Conservation (phyloP, 2,329 filamentous ascomycete species). For the Aspergillus eucalypticola region DNA sequence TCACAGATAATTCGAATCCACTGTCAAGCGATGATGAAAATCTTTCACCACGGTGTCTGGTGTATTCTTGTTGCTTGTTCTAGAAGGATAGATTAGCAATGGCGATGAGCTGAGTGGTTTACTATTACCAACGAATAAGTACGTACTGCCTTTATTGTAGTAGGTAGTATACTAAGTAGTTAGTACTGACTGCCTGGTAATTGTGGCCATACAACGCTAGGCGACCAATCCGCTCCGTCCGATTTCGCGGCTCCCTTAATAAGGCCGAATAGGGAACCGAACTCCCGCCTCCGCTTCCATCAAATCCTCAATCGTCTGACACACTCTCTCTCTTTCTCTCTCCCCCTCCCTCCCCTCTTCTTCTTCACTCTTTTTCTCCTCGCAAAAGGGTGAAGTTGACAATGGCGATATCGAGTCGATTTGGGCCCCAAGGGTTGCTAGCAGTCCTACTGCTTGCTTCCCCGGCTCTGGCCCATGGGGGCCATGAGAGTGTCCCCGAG, state of each 20-base stretch:
- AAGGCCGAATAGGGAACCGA: background rate
- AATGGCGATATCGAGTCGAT: conserved; percentile 19
- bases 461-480: conserved; percentile 51
- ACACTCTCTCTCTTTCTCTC: background rate
- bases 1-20: background rate
- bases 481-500: conserved; percentile 63
- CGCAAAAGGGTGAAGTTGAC: conserved; percentile 5
- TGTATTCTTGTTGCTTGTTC: background rate
- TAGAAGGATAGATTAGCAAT: background rate
- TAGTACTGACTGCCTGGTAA: too few species aligned
- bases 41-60: background rate
- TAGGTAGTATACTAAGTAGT: background rate
- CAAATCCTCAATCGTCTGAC: background rate
- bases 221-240: background rate
- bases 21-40: background rate
- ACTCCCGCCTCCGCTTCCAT: background rate
- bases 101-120: too few species aligned
- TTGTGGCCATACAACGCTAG: background rate
- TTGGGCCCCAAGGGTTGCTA: conserved; percentile 24
- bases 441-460: conserved; percentile 30
- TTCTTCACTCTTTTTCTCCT: background rate
- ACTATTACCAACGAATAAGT: background rate
- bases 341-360: background rate
- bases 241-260: background rate
- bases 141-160: conserved; percentile 11